Percentiles rank a stretch among this genome's conserved stretches.
These are phyloP conservation scores for Rhynchospora breviuscula DNA, from an alignment of 176 grass and related monocot species.

Conservation along the genomic window DNA sequence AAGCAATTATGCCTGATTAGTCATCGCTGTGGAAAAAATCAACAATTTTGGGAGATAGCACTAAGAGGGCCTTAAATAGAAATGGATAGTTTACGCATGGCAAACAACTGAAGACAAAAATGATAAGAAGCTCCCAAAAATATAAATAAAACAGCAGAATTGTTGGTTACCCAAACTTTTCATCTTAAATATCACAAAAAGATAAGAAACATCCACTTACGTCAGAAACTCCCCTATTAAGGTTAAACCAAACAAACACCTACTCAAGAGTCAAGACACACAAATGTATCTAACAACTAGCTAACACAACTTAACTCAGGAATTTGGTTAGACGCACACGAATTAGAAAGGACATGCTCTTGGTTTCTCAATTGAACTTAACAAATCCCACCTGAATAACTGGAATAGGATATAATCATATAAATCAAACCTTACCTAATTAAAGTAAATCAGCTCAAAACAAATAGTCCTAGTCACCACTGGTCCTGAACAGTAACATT, in stretches of 20 bases:
- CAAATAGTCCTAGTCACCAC: background rate
- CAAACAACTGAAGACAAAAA: background rate
- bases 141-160: background rate
- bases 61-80: background rate
- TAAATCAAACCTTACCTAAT: conserved; percentile 18
- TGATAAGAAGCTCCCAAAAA: no score
- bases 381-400: background rate
- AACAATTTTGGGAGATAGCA: background rate
- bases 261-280: background rate
- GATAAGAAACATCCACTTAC: background rate
- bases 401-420: background rate
- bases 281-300: conserved; percentile 6
- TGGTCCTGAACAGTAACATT: background rate
- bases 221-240: background rate
- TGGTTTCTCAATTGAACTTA: background rate
- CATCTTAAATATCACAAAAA: background rate
- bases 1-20: background rate
- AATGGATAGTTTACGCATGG: background rate
- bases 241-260: conserved; percentile 26
- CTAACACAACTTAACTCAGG: background rate
- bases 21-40: background rate
- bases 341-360: background rate
- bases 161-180: background rate
- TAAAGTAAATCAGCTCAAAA: conserved; percentile 8
- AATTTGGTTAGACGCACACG: background rate